Base-by-base conservation (phyloP, 495 filamentous ascomycete genomes). In the Elasticomyces elasticus region DNA sequence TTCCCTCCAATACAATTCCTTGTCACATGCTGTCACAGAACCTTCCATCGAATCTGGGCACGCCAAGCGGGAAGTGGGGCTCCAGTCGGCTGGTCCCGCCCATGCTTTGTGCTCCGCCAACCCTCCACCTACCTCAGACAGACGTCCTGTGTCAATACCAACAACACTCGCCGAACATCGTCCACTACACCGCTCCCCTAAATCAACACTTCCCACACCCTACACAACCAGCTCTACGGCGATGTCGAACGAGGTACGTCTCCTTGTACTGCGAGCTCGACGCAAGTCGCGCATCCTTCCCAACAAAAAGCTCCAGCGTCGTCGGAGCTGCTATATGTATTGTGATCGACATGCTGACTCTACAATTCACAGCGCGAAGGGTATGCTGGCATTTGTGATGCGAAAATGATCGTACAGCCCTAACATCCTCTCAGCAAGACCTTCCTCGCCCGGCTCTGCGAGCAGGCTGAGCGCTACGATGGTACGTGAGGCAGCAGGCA, bases 391-490 rank as follows among this genome's bases (percentile, higher is more conserved):
- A 5, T 5, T 15, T n/a, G 31, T 19, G 12, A 12, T 43, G 51
- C 56, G 56, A 59, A 24, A 5, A 1, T n/a, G 15, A 17, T 19
- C 11, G 31, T 62, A 46, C 45, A 63, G 62, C 38, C 67, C 69
- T 57, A 51, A 67, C 60, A 58, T 70, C 27, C 17, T n/a, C 35
- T 67, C 73, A 98, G 94, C 86, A 97, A 99, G 85, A 99, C 92
- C 65, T 99, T 99, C 80, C 88, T 99, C 70, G 92, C 92, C 69
- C 83, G 92, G 78, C 88, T 99, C 70, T 97, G 92, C 80, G 92
- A 99, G 87, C 92, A 99, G 84, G 92, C 92, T 68, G 92, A 99
- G 82, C 92, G 92, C 71, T 99, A 99, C 72, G 92, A 99, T 88
- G 92, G 84, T 88, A 75, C 74, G 84, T 68, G 49, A 40, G 42